These are phyloP conservation scores for Coemansia sp. DNA, from an alignment of 192 early-diverging fungal genomes.

Conservation along the genomic window DNA sequence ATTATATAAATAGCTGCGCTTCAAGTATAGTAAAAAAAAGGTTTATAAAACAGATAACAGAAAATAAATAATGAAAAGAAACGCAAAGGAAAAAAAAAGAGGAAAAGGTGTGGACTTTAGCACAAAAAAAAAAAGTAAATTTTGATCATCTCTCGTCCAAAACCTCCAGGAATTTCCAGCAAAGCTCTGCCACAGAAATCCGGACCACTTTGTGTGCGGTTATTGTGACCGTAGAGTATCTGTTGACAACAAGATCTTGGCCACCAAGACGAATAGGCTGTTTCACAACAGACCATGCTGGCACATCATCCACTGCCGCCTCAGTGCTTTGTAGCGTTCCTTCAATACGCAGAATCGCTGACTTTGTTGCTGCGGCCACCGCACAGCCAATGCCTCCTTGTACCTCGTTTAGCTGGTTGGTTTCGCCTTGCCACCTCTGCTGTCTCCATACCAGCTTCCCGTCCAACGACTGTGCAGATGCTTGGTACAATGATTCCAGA, in stretches of 20 bases:
- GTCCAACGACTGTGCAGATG: conserved; percentile 27
- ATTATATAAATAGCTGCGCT: background rate
- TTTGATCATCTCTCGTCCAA: background rate
- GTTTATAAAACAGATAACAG: background rate
- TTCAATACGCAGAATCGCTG: conserved; percentile 12
- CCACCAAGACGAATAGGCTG: conserved; percentile 39
- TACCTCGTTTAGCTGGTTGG: background rate
- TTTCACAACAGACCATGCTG: background rate
- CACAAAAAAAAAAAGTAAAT: background rate
- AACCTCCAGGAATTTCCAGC: conserved; percentile 23
- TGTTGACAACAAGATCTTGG: conserved; percentile 7
- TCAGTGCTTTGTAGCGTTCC: conserved; percentile 2
- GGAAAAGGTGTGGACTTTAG: background rate
- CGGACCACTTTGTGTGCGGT: conserved; percentile 12
- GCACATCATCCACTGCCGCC: background rate
- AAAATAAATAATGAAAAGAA: background rate
- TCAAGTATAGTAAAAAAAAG: conserved; percentile 1
- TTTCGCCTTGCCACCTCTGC: background rate
- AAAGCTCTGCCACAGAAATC: conserved; percentile 9
- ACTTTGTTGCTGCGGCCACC: background rate
- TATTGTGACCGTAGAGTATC: conserved; percentile 15
- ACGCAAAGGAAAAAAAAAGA: background rate
- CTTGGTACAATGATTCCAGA: conserved; percentile 9
- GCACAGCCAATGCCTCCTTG: conserved; percentile 6
- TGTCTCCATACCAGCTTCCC: conserved; percentile 38